Evolutionary conservation across 176 grass and related monocot species (phyloP).

Genomic region (Musa troglodytarum): DNA sequence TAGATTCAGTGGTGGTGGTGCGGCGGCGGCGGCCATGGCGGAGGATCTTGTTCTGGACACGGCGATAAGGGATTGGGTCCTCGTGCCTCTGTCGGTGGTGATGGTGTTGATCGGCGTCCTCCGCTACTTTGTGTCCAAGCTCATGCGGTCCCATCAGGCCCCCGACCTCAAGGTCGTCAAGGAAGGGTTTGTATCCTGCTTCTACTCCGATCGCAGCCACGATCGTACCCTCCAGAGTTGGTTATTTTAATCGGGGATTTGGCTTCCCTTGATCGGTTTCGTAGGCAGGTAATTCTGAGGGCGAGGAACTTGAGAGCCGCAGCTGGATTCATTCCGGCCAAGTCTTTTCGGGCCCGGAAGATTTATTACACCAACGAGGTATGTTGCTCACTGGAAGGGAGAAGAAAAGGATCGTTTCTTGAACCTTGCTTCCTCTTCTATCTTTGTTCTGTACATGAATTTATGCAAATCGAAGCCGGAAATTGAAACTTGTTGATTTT

Average conservation of each 20-base stretch:
- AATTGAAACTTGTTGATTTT: neutral
- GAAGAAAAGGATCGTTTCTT: neutral
- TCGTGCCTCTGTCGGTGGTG: constrained; percentile 85
- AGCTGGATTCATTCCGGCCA: constrained; percentile 62
- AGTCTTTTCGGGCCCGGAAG: constrained; percentile 76
- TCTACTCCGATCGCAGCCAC: neutral
- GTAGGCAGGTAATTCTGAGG: constrained; percentile 77
- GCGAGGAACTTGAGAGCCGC: constrained; percentile 80
- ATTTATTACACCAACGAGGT: constrained; percentile 92
- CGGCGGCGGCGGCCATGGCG: constrained; percentile 36
- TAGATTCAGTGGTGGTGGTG: neutral
- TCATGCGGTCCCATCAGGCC: constrained; percentile 53
- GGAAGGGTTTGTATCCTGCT: constrained; percentile 47
- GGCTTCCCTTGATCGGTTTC: constrained; percentile 9
- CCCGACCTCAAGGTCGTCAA: constrained; percentile 62
- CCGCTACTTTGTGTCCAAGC: constrained; percentile 96
- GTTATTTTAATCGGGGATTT: neutral
- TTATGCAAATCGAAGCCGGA: too few species aligned
- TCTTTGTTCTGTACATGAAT: too few species aligned
- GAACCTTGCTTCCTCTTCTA: too few species aligned
- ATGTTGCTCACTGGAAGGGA: constrained; percentile 1
- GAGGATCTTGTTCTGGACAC: constrained; percentile 96
- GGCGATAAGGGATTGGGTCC: constrained; percentile 93
- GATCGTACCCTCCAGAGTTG: neutral
- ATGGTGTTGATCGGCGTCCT: constrained; percentile 97